Conservation (phyloP, 139 green algal species). For the Tetraselmis striata region DNA sequence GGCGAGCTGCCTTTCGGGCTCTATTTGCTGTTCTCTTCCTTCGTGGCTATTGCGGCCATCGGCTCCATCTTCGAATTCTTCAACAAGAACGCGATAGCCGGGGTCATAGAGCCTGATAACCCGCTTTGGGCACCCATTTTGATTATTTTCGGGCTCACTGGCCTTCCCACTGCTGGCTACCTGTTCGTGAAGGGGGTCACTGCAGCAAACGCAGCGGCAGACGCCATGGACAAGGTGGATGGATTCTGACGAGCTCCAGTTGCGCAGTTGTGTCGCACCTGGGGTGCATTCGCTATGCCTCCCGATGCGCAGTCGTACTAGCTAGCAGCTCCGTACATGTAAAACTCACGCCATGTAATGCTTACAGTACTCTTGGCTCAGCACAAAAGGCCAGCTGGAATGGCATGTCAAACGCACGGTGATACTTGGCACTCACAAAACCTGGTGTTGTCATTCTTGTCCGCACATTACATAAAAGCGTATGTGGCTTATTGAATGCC, state of each 20-base stretch:
- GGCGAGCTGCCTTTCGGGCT: constrained; percentile 14
- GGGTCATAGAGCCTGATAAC: not conserved
- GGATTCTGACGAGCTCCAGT: constrained; percentile 1
- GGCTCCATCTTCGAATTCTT: not conserved
- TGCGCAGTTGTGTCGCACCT: too few relatives aligned
- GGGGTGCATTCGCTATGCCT: too few relatives aligned
- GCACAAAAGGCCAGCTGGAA: too few relatives aligned
- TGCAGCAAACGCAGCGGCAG: not conserved
- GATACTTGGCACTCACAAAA: too few relatives aligned
- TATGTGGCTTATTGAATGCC: too few relatives aligned
- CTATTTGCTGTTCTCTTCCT: constrained; percentile 10
- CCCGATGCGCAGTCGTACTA: too few relatives aligned
- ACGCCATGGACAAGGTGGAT: not conserved
- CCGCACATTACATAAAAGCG: too few relatives aligned
- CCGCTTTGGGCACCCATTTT: not conserved
- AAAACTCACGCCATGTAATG: too few relatives aligned
- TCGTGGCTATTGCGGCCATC: constrained; percentile 17
- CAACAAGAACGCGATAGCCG: not conserved
- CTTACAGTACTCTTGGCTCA: too few relatives aligned
- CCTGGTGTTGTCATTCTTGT: too few relatives aligned
- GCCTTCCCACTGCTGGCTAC: not conserved
- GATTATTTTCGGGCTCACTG: not conserved
- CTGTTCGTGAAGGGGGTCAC: constrained; percentile 1
- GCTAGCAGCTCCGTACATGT: too few relatives aligned
- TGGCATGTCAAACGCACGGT: too few relatives aligned